These are phyloP conservation scores for Solanum infundibuliforme DNA, from an alignment of 257 asterid genomes.

Conservation along the genomic window DNA sequence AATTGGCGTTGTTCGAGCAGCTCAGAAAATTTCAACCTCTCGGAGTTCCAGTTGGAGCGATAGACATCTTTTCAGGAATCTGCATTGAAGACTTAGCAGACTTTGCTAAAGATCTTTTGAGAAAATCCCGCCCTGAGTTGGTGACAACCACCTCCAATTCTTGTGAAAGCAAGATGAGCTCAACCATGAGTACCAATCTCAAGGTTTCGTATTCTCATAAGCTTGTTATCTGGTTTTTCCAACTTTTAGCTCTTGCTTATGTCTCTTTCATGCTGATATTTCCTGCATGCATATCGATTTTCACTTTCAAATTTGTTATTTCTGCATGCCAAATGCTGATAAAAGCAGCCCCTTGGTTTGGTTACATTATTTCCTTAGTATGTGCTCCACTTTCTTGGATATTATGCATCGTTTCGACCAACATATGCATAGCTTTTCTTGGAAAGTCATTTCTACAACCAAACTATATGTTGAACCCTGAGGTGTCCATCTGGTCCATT, in stretches of 20 bases:
- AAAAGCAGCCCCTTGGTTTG: background rate
- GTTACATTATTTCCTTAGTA: constrained; percentile 13
- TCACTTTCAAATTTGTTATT: constrained; percentile 9
- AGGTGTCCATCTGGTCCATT: constrained; percentile 50
- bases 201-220: constrained; percentile 21
- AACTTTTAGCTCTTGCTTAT: constrained; percentile 34
- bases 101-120: constrained; percentile 26
- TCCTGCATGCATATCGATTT: constrained; percentile 38
- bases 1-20: constrained; percentile 47
- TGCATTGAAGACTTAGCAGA: constrained; percentile 45
- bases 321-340: background rate
- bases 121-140: constrained; percentile 20
- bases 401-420: constrained; percentile 34
- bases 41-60: constrained; percentile 39
- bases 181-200: background rate
- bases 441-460: constrained; percentile 45
- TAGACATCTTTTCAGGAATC: constrained; percentile 51
- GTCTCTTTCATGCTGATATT: constrained; percentile 33
- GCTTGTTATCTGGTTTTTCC: constrained; percentile 26
- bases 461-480: constrained; percentile 31
- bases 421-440: constrained; percentile 24
- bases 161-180: constrained; percentile 1
- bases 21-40: constrained; percentile 49
- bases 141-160: background rate
- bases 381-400: constrained; percentile 50